A percentile compares a stretch with the other conserved stretches of the same genome.
These are phyloP conservation scores for Citrus trifoliata DNA, from an alignment of 345 rosid species.

Conservation along the genomic window DNA sequence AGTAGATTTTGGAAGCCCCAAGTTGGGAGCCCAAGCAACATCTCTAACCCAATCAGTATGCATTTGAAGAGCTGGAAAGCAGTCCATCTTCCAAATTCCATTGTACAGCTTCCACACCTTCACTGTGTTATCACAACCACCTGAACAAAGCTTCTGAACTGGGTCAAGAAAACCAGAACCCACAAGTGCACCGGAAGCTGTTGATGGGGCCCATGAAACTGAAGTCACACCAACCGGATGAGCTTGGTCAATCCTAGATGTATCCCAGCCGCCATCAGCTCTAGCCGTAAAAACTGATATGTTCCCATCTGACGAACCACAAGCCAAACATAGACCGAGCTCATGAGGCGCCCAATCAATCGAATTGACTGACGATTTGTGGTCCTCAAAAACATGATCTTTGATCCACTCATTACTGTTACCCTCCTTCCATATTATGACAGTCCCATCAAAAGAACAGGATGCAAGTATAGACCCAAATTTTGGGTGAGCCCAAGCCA, in stretches of 20 bases:
- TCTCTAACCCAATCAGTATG: constrained; percentile 26
- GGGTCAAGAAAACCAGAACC: constrained; percentile 17
- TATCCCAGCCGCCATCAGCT: constrained; percentile 21
- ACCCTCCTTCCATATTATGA: constrained; percentile 24
- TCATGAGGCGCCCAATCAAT: constrained; percentile 26
- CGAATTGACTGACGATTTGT: constrained; percentile 19
- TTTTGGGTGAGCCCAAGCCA: constrained; percentile 24
- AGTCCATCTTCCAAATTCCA: constrained; percentile 25
- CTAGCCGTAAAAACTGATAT: constrained; percentile 18
- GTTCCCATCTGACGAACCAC: constrained; percentile 24
- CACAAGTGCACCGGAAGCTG: constrained; percentile 19
- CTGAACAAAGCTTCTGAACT: constrained; percentile 23
- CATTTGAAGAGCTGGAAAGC: constrained; percentile 28
- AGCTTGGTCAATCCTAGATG: constrained; percentile 20
- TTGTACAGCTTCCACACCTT: constrained; percentile 24
- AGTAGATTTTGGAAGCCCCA: constrained; percentile 26
- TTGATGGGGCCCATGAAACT: constrained; percentile 24
- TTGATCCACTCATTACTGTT: constrained; percentile 18
- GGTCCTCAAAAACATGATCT: constrained; percentile 18
- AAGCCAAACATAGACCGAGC: constrained; percentile 22
- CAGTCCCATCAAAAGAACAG: constrained; percentile 21
- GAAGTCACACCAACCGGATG: constrained; percentile 25
- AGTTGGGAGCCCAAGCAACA: constrained; percentile 27
- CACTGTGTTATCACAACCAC: constrained; percentile 25
- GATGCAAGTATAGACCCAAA: constrained; percentile 23